phyloP scores from a whole-genome alignment of 164 flowering plant species.

The Amborella trichopoda region DNA sequence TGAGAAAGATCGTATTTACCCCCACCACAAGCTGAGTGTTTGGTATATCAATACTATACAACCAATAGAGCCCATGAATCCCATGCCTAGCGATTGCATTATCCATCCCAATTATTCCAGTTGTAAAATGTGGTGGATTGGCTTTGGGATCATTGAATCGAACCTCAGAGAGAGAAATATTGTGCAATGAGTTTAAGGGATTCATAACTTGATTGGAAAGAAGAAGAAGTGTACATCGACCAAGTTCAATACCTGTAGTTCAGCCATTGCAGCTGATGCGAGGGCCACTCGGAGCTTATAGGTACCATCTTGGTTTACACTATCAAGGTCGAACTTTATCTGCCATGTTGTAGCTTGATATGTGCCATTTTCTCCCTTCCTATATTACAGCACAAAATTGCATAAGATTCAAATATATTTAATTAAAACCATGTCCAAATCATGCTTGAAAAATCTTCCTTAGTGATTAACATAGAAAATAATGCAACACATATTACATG shows the following conservation, averaged over 20 bases:
- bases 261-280: conserved; percentile 21
- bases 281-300: conserved; percentile 18
- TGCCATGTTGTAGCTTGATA: conserved; percentile 49
- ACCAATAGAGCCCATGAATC: conserved; percentile 66
- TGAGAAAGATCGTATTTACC: conserved; percentile 44
- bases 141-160: conserved; percentile 6
- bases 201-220: no score
- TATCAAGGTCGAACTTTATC: conserved; percentile 19
- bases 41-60: conserved; percentile 27
- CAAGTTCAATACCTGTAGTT: conserved; percentile 13
- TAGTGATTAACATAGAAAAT: no score
- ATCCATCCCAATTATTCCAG: conserved; percentile 51
- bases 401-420: no score
- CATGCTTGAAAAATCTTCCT: no score
- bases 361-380: conserved; percentile 16
- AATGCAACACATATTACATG: no score
- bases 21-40: conserved; percentile 26
- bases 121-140: conserved; percentile 30
- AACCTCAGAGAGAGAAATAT: conserved; percentile 5
- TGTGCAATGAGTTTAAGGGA: no score
- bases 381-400: no score
- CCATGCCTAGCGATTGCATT: conserved; percentile 70
- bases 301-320: conserved; percentile 9
- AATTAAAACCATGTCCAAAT: no score
- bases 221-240: not conserved